Base-by-base conservation (phyloP, 306 rosid genomes). In the Quercus gilva region DNA sequence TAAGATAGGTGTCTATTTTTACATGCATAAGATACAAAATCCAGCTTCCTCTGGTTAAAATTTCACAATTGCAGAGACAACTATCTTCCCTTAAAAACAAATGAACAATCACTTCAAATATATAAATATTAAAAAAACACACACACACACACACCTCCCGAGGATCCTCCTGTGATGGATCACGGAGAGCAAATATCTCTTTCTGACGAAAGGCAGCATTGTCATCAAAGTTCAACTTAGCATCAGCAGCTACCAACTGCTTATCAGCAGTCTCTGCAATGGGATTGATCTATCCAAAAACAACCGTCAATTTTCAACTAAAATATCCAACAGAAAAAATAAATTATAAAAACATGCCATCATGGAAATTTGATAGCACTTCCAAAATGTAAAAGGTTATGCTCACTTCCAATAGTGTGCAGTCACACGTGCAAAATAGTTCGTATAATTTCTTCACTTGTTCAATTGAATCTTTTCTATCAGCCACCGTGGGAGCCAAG, bases 381-480 rank as follows among this genome's bases (percentile, higher is more conserved):
- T 51, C 69, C 55, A 58, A 4, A 56, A 67, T 67, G 41, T 53
- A 45, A 41, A 71, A 77, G 53, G 35, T 31, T 29, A 26, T 59
- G 83, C 99, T 90, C 90, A 95, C 99, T 93, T 95, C 99, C 84
- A 95, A 89, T 71, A 88, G 82, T n/a, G 99, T 95, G 89, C 99
- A 95, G 87, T 95, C 99, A 81, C 82, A 55, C 55, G 89, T 89
- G 79, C 87, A 73, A 76, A 95, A 95, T 72, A 95, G 93, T 65
- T 93, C 89, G 82, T 95, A 95, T 82, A 95, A 87, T 81, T 95
- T 93, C 88, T 95, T 93, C 93, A 95, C 98, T 95, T 95, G 99
- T 77, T 95, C 99, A 73, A 95, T 93, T 69, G 98, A 85, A 33
- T 91, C 83, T 73, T 83, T 83, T 85, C 92, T 88, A 76, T 93